These are phyloP conservation scores for Fusarium dimerum DNA, from an alignment of 2,329 filamentous ascomycete species.

Conservation along the genomic window DNA sequence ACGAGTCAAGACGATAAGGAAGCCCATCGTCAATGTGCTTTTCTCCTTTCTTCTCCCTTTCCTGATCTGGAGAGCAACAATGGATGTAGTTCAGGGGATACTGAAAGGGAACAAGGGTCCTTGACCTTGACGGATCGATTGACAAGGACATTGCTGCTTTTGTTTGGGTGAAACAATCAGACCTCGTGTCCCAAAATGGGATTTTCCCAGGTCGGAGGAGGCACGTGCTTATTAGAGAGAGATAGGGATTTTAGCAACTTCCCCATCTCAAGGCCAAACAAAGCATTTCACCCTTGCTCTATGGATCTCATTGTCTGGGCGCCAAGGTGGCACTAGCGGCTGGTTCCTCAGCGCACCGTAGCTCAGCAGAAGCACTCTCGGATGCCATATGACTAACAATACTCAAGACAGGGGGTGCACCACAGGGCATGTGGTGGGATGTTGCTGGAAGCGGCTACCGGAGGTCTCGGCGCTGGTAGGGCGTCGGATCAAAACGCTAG, in stretches of 20 bases:
- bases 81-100: slow-evolving; percentile 4
- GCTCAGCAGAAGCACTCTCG: too few relatives aligned
- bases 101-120: slow-evolving; percentile 9
- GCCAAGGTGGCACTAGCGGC: slow-evolving; percentile 11
- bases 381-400: neutral
- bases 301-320: slow-evolving; percentile 1
- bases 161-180: slow-evolving; percentile 25
- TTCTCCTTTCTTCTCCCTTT: too few relatives aligned
- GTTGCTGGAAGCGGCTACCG: too few relatives aligned
- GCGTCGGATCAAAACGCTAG: neutral
- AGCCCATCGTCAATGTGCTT: neutral
- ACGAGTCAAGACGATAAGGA: slow-evolving; percentile 4
- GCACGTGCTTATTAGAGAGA: slow-evolving; percentile 3
- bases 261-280: slow-evolving; percentile 14
- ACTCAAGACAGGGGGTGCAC: neutral
- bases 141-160: slow-evolving; percentile 16
- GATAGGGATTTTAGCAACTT: slow-evolving; percentile 17
- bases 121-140: slow-evolving; percentile 25
- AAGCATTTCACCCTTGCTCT: slow-evolving; percentile 3
- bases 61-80: neutral
- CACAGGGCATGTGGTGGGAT: too few relatives aligned
- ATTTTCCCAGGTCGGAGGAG: slow-evolving; percentile 14
- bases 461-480: neutral
- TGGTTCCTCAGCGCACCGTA: neutral
- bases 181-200: slow-evolving; percentile 38